A percentile compares a stretch with the other conserved stretches of the same genome.
phyloP scores from a whole-genome alignment of 768 basidiomycete genomes.

The Boletus sensibilis region DNA sequence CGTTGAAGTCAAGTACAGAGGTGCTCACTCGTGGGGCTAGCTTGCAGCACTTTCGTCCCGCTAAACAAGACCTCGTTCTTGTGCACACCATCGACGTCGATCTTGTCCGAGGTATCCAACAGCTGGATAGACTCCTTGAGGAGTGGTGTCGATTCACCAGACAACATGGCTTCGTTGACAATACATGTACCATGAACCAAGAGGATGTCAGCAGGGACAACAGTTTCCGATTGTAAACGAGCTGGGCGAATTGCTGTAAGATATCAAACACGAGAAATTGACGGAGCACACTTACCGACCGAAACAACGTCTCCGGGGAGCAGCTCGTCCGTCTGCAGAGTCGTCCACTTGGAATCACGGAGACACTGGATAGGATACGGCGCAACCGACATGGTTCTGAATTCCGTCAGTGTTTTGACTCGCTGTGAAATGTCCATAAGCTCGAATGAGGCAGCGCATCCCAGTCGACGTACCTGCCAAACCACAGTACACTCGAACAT shows the following conservation, averaged over 20 bases:
- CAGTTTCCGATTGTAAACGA: slow-evolving; percentile 74
- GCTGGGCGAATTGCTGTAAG: slow-evolving; percentile 37
- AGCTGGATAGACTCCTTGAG: slow-evolving; percentile 94
- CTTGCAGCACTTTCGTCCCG: slow-evolving; percentile 96
- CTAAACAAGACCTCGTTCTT: slow-evolving; percentile 90
- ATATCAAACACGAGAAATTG: background rate
- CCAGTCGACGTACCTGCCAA: slow-evolving; percentile 72
- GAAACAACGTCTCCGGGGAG: slow-evolving; percentile 90
- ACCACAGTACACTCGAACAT: slow-evolving; percentile 99
- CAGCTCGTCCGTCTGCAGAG: slow-evolving; percentile 80
- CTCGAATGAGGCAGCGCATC: background rate
- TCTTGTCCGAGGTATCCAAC: slow-evolving; percentile 64
- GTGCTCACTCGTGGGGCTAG: slow-evolving; percentile 44
- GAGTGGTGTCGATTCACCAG: slow-evolving; percentile 95
- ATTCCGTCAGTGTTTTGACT: slow-evolving; percentile 90
- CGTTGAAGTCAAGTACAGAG: background rate
- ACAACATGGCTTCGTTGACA: slow-evolving; percentile 99
- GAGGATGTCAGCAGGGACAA: slow-evolving; percentile 90
- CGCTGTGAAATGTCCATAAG: slow-evolving; percentile 50
- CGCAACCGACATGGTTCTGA: slow-evolving; percentile 92
- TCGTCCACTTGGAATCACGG: slow-evolving; percentile 77
- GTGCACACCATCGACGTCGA: slow-evolving; percentile 86
- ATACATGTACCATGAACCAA: slow-evolving; percentile 92
- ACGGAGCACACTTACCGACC: slow-evolving; percentile 53
- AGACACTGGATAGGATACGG: slow-evolving; percentile 86